These are phyloP conservation scores for Globisporangium echinulatum DNA, from an alignment of 352 stramenopile species.

Conservation along the genomic window DNA sequence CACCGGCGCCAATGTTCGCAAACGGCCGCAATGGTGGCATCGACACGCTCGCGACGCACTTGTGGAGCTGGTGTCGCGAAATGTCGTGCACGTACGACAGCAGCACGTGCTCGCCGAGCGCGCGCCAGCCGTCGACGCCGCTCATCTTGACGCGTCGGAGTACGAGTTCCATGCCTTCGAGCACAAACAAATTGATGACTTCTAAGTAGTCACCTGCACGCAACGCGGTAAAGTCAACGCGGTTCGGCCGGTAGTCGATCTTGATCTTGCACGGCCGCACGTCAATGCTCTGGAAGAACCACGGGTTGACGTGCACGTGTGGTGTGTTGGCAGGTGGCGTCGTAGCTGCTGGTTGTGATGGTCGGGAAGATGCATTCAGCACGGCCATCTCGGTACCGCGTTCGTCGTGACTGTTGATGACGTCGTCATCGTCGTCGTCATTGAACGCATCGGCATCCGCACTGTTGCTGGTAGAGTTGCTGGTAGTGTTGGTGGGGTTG, in stretches of 20 bases:
- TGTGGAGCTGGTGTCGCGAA: slow-evolving; percentile 84
- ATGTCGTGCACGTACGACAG: slow-evolving; percentile 87
- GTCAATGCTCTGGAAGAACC: slow-evolving; percentile 87
- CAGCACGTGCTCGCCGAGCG: slow-evolving; percentile 66
- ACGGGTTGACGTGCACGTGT: slow-evolving; percentile 46
- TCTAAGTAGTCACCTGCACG: slow-evolving; percentile 82
- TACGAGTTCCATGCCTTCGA: slow-evolving; percentile 86
- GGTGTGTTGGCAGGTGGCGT: slow-evolving; percentile 15
- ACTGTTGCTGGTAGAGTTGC: too few species aligned
- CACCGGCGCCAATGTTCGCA: slow-evolving; percentile 81
- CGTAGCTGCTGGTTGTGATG: too few species aligned
- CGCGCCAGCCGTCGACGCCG: slow-evolving; percentile 70
- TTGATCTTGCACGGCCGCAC: slow-evolving; percentile 88
- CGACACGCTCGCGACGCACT: slow-evolving; percentile 83
- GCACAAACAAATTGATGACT: slow-evolving; percentile 86
- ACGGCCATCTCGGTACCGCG: slow-evolving; percentile 45
- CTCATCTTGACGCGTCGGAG: slow-evolving; percentile 81
- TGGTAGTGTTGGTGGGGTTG: too few species aligned
- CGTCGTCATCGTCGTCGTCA: slow-evolving; percentile 20
- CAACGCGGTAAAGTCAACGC: slow-evolving; percentile 79
- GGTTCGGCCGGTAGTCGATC: slow-evolving; percentile 85
- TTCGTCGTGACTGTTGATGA: slow-evolving; percentile 21
- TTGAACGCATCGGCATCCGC: not conserved
- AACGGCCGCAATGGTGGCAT: slow-evolving; percentile 82
- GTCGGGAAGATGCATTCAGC: slow-evolving; percentile 10